phyloP scores from a whole-genome alignment of 2,329 filamentous ascomycete species.

The Aureobasidium sp. region DNA sequence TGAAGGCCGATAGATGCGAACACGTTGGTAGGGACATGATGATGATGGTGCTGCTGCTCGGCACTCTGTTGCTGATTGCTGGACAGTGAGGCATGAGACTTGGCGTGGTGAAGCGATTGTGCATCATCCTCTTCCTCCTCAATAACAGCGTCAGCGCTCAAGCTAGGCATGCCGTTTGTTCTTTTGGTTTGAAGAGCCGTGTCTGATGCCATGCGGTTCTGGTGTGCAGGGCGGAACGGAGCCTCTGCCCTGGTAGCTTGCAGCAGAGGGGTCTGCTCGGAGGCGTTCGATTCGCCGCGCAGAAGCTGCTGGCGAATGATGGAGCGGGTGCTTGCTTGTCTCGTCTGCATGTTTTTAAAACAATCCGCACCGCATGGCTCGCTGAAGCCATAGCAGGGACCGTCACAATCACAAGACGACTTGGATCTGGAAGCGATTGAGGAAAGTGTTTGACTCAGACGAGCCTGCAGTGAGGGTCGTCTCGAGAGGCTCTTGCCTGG shows the following conservation, averaged over 20 bases:
- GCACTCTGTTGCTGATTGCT: not conserved
- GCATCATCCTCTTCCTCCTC: conserved; percentile 14
- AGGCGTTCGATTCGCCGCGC: conserved; percentile 20
- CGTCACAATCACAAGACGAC: conserved; percentile 48
- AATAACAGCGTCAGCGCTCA: conserved; percentile 2
- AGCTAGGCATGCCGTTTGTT: not conserved
- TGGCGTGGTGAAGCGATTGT: not conserved
- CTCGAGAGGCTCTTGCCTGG: not conserved
- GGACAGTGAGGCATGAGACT: conserved; percentile 15
- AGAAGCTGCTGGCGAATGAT: conserved; percentile 8
- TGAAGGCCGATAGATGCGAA: conserved; percentile 94
- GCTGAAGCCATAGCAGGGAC: conserved; percentile 55
- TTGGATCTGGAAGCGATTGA: conserved; percentile 42
- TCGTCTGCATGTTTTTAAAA: conserved; percentile 44
- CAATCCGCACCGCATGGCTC: conserved; percentile 57
- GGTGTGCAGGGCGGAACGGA: not conserved
- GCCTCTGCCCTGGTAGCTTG: conserved; percentile 20
- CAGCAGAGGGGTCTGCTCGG: conserved; percentile 28
- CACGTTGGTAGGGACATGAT: conserved; percentile 90
- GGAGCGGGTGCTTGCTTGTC: conserved; percentile 22
- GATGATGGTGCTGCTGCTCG: conserved; percentile 52
- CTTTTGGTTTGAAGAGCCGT: not conserved
- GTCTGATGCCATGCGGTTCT: not conserved
- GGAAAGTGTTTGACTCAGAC: conserved; percentile 39
- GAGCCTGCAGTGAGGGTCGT: conserved; percentile 36